phyloP scores from a whole-genome alignment of 73 alveolate species.

The Blepharisma stoltei region DNA sequence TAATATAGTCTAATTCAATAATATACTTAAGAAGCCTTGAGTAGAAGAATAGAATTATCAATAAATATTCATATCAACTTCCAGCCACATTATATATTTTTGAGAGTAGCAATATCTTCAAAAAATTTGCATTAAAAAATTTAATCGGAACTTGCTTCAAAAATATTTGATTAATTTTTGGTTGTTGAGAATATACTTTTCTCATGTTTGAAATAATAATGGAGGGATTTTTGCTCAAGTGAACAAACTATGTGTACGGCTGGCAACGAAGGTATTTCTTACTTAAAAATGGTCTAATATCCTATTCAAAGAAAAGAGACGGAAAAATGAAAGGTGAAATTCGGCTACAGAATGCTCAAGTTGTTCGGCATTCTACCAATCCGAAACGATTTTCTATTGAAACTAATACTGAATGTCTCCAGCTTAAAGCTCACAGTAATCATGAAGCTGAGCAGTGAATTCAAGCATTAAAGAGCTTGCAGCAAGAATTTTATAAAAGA shows the following conservation, averaged over 20 bases:
- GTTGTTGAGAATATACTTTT: too few species aligned
- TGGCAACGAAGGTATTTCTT: conserved; percentile 82
- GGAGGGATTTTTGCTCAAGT: conserved; percentile 82
- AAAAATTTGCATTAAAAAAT: too few species aligned
- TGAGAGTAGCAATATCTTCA: too few species aligned
- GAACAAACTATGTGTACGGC: conserved; percentile 74
- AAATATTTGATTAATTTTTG: too few species aligned
- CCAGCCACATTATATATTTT: too few species aligned
- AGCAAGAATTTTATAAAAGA: too few species aligned
- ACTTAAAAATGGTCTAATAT: conserved; percentile 76
- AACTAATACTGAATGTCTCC: conserved; percentile 33
- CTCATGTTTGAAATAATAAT: conserved; percentile 17
- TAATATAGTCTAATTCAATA: too few species aligned
- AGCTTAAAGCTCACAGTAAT: conserved; percentile 31
- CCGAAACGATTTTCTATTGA: conserved; percentile 33
- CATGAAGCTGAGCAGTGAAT: conserved; percentile 41
- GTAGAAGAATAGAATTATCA: too few species aligned
- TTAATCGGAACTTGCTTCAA: too few species aligned
- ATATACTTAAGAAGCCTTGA: too few species aligned
- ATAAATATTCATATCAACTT: too few species aligned
- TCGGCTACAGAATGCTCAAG: conserved; percentile 53
- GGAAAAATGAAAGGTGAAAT: conserved; percentile 76
- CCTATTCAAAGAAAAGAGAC: conserved; percentile 65
- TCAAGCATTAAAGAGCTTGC: conserved; percentile 25
- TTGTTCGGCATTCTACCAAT: conserved; percentile 14